Percentiles rank a stretch among this genome's conserved stretches.
Conservation (phyloP, 768 basidiomycete species). For the Calvatia gigantea region DNA sequence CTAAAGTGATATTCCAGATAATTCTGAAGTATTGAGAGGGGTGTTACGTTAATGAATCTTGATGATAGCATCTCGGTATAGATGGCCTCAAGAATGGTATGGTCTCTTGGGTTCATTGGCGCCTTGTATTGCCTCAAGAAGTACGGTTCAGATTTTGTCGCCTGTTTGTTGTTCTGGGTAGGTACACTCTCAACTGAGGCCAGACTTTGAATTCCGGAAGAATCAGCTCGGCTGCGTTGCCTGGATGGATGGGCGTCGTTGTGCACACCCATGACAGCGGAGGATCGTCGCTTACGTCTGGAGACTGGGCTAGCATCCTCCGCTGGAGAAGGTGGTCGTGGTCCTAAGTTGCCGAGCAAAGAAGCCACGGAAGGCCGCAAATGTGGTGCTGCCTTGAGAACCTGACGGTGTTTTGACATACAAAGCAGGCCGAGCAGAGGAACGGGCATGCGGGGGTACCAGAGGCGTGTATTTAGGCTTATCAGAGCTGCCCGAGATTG, state of each 20-base stretch:
- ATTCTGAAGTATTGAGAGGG: conserved; percentile 58
- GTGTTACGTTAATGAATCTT: conserved; percentile 65
- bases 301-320: conserved; percentile 8
- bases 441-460: conserved; percentile 16
- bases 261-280: conserved; percentile 1
- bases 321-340: conserved; percentile 3
- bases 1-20: conserved; percentile 57
- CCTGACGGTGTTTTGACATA: conserved; percentile 18
- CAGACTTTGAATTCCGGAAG: background rate
- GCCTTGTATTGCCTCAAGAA: conserved; percentile 34
- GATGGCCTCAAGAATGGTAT: conserved; percentile 57
- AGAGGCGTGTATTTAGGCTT: background rate
- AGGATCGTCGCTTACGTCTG: conserved; percentile 13
- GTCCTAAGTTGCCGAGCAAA: conserved; percentile 21
- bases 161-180: background rate
- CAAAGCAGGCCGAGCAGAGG: conserved; percentile 17
- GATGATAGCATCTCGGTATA: conserved; percentile 67
- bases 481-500: background rate
- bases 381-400: conserved; percentile 9
- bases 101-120: conserved; percentile 62
- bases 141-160: conserved; percentile 23
- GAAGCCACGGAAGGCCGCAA: conserved; percentile 24
- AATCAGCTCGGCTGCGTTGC: background rate
- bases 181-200: background rate
- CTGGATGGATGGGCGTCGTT: background rate